Conservation (phyloP, 306 rosid species). For the Abrus precatorius region DNA sequence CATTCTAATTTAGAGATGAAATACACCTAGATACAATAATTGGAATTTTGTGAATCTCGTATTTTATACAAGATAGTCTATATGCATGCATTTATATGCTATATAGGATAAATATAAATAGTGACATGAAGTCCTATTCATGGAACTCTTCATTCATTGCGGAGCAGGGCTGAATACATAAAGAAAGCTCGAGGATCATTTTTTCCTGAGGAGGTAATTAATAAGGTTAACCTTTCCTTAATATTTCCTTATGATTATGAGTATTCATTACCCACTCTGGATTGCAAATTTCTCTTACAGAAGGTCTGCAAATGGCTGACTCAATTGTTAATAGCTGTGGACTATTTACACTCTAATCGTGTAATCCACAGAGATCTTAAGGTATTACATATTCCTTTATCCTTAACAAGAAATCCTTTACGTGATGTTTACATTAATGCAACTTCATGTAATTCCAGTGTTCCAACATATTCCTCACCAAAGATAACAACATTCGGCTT, state of each 20-base stretch:
- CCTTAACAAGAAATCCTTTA: constrained; percentile 25
- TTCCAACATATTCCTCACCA: constrained; percentile 88
- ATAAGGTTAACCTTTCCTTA: constrained; percentile 42
- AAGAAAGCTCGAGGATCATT: constrained; percentile 80
- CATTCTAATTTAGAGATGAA: constrained; percentile 12
- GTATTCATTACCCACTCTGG: constrained; percentile 44
- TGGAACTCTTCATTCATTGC: constrained; percentile 41
- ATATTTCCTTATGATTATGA: background rate
- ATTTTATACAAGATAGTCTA: constrained; percentile 16
- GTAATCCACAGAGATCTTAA: constrained; percentile 93
- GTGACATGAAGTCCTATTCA: constrained; percentile 36
- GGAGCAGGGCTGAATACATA: constrained; percentile 74
- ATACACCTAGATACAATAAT: background rate
- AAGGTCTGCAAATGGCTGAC: constrained; percentile 91
- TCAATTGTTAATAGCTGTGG: constrained; percentile 86
- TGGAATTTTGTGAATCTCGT: constrained; percentile 7
- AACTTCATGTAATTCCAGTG: constrained; percentile 67
- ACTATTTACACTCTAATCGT: constrained; percentile 89
- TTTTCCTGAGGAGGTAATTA: constrained; percentile 81
- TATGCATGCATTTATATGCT: constrained; percentile 4
- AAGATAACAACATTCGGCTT: constrained; percentile 77
- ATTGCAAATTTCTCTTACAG: constrained; percentile 54
- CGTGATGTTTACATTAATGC: constrained; percentile 41
- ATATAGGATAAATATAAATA: constrained; percentile 27
- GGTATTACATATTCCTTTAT: constrained; percentile 55